phyloP scores from a whole-genome alignment of 2,329 filamentous ascomycete genomes.

The Sclerotinia glacialis region DNA sequence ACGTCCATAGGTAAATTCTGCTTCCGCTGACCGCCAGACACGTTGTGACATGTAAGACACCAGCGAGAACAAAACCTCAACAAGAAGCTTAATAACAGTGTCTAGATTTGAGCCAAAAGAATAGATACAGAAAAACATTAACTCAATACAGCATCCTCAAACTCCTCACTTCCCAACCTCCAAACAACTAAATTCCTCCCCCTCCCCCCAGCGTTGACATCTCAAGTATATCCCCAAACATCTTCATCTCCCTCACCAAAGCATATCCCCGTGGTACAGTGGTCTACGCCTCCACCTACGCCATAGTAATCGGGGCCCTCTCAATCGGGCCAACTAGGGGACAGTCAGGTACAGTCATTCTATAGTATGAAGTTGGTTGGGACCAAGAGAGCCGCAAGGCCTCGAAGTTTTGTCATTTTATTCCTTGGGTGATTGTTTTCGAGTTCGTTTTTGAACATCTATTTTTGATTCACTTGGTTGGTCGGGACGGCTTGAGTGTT shows the following conservation, averaged over 20 bases:
- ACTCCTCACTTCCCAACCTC: neutral
- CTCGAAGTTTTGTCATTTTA: neutral
- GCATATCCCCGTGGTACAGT: neutral
- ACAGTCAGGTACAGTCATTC: neutral
- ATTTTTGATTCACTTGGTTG: neutral
- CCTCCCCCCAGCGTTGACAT: neutral
- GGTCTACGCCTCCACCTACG: neutral
- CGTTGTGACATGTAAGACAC: neutral
- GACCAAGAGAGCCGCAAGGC: neutral
- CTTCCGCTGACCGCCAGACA: neutral
- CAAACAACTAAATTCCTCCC: neutral
- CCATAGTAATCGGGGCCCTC: slow-evolving; percentile 4
- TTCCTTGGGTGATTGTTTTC: neutral
- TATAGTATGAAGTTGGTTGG: slow-evolving; percentile 5
- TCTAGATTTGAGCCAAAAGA: neutral
- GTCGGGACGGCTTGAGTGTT: neutral
- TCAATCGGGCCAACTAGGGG: slow-evolving; percentile 5
- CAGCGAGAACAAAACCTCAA: neutral
- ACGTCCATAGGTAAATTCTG: neutral
- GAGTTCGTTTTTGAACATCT: neutral
- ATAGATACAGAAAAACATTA: neutral
- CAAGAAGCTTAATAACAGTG: neutral
- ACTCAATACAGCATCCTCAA: neutral
- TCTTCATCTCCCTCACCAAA: neutral
- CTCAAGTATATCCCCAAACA: neutral